Evolutionary conservation across 2,329 filamentous ascomycete species (phyloP).

Genomic region (Talaromyces sp.): DNA sequence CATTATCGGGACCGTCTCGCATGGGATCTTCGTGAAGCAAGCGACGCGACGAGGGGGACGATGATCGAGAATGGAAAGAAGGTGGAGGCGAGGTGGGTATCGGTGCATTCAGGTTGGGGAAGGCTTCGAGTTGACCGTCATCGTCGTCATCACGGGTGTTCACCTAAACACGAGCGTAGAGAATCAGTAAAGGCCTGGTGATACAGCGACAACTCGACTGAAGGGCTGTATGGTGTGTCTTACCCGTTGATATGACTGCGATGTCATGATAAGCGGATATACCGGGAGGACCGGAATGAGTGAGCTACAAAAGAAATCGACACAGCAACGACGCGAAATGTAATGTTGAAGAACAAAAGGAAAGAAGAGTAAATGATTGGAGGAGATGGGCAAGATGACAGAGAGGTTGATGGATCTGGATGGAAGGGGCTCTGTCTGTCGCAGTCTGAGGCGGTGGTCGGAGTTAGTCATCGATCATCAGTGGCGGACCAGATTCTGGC

Average conservation of each 20-base stretch:
- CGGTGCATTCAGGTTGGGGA: slow-evolving; percentile 29
- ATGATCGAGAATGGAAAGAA: slow-evolving; percentile 82
- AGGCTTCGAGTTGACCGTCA: slow-evolving; percentile 27
- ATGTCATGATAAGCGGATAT: slow-evolving; percentile 46
- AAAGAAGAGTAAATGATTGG: slow-evolving; percentile 14
- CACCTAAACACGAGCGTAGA: slow-evolving; percentile 31
- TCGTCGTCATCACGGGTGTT: slow-evolving; percentile 45
- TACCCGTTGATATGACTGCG: slow-evolving; percentile 50
- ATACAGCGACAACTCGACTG: not conserved
- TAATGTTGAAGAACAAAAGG: slow-evolving; percentile 11
- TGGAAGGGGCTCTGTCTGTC: slow-evolving; percentile 12
- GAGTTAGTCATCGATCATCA: not conserved
- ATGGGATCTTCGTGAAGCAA: slow-evolving; percentile 53
- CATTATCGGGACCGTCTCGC: slow-evolving; percentile 63
- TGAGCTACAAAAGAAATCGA: slow-evolving; percentile 14
- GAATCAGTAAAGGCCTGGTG: not conserved
- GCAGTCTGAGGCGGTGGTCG: not conserved
- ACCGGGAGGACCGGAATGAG: slow-evolving; percentile 29
- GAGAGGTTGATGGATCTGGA: slow-evolving; percentile 4
- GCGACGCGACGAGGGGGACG: slow-evolving; percentile 59
- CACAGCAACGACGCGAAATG: not conserved
- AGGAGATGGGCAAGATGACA: slow-evolving; percentile 5
- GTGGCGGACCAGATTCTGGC: slow-evolving; percentile 14
- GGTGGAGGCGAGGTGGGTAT: slow-evolving; percentile 53
- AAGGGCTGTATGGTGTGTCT: slow-evolving; percentile 16